Percentiles rank a stretch among this genome's conserved stretches.
Conservation (phyloP, 2,329 filamentous ascomycete species). For the Beauveria pseudobassiana region DNA sequence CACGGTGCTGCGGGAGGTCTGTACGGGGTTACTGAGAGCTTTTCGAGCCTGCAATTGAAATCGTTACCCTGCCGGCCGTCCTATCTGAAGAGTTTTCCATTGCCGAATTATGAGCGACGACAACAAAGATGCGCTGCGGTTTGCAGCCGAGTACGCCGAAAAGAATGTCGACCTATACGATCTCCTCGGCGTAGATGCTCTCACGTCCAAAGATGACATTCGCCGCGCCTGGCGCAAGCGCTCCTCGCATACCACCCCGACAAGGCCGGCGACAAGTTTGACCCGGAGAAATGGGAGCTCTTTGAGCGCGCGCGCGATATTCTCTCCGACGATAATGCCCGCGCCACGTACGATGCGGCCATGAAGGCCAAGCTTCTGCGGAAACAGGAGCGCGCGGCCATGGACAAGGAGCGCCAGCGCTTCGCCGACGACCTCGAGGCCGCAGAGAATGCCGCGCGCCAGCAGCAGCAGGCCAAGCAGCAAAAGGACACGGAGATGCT, state of each 20-base stretch:
- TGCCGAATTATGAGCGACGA: slow-evolving; percentile 26
- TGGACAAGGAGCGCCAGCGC: slow-evolving; percentile 63
- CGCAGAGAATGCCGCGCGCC: slow-evolving; percentile 60
- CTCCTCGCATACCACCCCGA: slow-evolving; percentile 92
- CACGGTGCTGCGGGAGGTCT: not conserved
- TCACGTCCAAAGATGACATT: slow-evolving; percentile 63
- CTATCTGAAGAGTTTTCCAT: not conserved
- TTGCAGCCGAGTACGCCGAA: slow-evolving; percentile 52
- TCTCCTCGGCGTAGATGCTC: slow-evolving; percentile 59
- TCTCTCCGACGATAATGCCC: slow-evolving; percentile 61
- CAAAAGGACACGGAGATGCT: slow-evolving; percentile 26
- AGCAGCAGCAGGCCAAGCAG: slow-evolving; percentile 44
- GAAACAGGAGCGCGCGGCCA: slow-evolving; percentile 61
- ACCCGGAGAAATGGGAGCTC: slow-evolving; percentile 75
- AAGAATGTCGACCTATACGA: slow-evolving; percentile 69
- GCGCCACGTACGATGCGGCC: slow-evolving; percentile 70
- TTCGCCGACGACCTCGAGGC: slow-evolving; percentile 85
- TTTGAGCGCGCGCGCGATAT: slow-evolving; percentile 84
- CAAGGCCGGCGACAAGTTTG: slow-evolving; percentile 69
- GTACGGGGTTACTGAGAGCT: not conserved
- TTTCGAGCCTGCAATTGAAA: not conserved
- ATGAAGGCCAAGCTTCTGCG: slow-evolving; percentile 64
- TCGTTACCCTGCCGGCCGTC: not conserved
- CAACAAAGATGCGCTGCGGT: slow-evolving; percentile 42
- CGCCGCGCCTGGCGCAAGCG: slow-evolving; percentile 78